Evolutionary conservation across 306 rosid genomes (phyloP), one percentile per base, ranked within the genome.

Genomic region (Pachyrhizus erosus): DNA sequence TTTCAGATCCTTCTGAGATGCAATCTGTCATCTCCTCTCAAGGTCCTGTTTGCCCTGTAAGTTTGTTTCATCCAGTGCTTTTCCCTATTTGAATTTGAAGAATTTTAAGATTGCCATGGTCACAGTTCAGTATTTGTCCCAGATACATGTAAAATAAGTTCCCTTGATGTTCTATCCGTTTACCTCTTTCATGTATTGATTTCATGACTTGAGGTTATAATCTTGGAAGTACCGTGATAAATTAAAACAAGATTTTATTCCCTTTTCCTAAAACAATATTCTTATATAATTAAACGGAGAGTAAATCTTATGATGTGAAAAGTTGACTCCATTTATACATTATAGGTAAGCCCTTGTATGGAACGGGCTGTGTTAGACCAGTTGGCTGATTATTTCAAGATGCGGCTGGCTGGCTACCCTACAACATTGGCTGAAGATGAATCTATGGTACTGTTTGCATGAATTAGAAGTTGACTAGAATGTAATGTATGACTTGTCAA

Each of bases 21-120:
- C 89, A 92, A 26, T 93, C 97, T 80, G 99, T 96, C 52, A 87
- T 93, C 81, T 96, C 99, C 80, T 96, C 99, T 77, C 98, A 87
- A 84, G 99, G 99, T 80, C 99, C 99, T 78, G 54, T 96, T 87
- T 96, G 99, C 84, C 93, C 91, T 0, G 99, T 96, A 91, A 91
- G 99, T 87, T 78, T 40, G 57, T 78, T 66, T 45, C 67, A 26
- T 68, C 31, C 62, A 27, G 70, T 80, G 84, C 24, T 27, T 55
- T 55, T 52, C 27, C 12, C 26, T 78, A 17, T 37, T 52, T 49
- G 52, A 72, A 51, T 83, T 61, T 27, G 70, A 67, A 73, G 76
- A 65, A 65, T 45, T 79, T 72, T 48, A 69, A 17, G 80, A 85
- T 52, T 74, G 68, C 7, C 60, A 17, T 58, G 49, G 26, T 76